phyloP scores from a whole-genome alignment of 495 filamentous ascomycete genomes.

The Penicillium taxi region DNA sequence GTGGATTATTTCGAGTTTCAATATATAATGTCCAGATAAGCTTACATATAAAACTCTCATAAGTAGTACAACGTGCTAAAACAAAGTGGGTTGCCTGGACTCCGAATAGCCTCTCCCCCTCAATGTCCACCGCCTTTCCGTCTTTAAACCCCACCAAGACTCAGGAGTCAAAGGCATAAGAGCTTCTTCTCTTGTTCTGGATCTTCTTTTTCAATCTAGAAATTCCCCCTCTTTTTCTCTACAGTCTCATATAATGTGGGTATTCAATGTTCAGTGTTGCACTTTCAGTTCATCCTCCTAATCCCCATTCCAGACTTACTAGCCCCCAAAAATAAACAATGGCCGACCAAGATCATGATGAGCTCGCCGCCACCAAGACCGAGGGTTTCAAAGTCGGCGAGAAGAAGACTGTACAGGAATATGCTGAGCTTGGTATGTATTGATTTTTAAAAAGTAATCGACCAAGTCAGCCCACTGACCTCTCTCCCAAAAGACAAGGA shows the following conservation, averaged over 20 bases:
- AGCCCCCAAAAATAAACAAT: conserved; percentile 38
- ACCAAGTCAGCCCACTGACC: neutral
- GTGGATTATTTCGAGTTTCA: no score
- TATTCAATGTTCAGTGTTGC: no score
- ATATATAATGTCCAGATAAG: no score
- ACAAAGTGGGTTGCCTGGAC: no score
- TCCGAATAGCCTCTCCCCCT: conserved; percentile 28
- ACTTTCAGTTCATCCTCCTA: conserved; percentile 1
- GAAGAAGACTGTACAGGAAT: conserved; percentile 94
- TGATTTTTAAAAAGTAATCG: neutral
- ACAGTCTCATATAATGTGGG: neutral
- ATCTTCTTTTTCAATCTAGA: conserved; percentile 2
- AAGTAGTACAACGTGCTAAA: no score
- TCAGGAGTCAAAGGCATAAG: conserved; percentile 16
- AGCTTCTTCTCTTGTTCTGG: conserved; percentile 4
- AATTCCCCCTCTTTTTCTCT: conserved; percentile 1
- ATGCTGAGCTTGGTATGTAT: conserved; percentile 77
- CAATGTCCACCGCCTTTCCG: conserved; percentile 44
- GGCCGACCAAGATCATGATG: conserved; percentile 66
- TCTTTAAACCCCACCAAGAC: conserved; percentile 35
- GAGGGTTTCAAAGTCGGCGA: conserved; percentile 96
- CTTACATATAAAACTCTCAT: no score
- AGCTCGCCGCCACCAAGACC: conserved; percentile 76
- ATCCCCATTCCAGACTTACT: neutral
- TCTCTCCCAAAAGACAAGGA: conserved; percentile 41